A percentile compares a stretch with the other conserved stretches of the same genome.
Conservation (phyloP, 2,329 filamentous ascomycete species). For the Nigrograna mackinnonii region DNA sequence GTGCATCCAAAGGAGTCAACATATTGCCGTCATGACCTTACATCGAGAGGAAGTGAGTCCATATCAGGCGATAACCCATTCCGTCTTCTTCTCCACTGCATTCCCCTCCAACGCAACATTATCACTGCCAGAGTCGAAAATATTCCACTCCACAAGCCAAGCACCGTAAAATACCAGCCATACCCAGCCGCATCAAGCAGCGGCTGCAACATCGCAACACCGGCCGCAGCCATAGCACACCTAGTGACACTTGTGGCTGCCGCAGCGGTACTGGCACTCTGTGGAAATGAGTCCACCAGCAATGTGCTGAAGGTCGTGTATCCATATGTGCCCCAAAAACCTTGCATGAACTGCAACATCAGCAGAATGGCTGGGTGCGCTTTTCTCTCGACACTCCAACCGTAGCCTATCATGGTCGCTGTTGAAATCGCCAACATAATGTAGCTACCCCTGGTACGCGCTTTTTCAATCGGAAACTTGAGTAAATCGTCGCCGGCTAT, state of each 20-base stretch:
- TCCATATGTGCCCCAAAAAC: background rate
- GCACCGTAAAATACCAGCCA: constrained; percentile 1
- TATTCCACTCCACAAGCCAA: constrained; percentile 1
- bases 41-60: too few relatives aligned
- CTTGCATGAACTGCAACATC: background rate
- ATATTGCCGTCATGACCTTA: too few relatives aligned
- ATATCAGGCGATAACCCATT: too few relatives aligned
- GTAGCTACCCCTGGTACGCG: background rate
- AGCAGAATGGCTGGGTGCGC: background rate
- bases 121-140: background rate
- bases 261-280: constrained; percentile 1
- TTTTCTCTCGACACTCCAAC: background rate
- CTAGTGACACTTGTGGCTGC: constrained; percentile 4
- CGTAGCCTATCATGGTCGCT: background rate
- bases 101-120: background rate
- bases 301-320: background rate
- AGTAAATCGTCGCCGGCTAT: background rate
- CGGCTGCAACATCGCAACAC: constrained; percentile 3
- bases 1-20: too few relatives aligned
- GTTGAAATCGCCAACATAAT: background rate
- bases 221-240: constrained; percentile 3
- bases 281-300: constrained; percentile 1
- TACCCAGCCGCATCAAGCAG: background rate
- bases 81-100: background rate
- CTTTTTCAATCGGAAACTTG: constrained; percentile 2